phyloP scores from a whole-genome alignment of 768 basidiomycete species.

The Dentipellis sp. region DNA sequence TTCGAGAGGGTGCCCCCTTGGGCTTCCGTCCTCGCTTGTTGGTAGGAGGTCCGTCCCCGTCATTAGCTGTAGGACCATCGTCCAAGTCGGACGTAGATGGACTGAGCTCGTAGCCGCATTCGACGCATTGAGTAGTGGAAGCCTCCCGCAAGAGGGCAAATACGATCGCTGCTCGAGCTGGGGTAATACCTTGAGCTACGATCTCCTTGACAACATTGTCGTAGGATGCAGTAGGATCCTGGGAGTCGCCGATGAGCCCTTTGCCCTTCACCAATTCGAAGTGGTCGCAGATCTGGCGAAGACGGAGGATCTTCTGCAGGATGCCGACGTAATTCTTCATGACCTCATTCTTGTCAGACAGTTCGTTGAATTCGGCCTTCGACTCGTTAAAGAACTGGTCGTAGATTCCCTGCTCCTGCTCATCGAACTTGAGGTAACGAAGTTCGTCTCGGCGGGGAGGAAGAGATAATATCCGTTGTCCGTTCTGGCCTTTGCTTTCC shows the following conservation, averaged over 20 bases:
- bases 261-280: constrained; percentile 80
- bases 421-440: constrained; percentile 74
- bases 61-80: constrained; percentile 35
- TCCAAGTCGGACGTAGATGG: constrained; percentile 33
- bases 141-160: constrained; percentile 82
- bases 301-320: constrained; percentile 88
- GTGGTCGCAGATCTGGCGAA: constrained; percentile 98
- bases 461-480: constrained; percentile 76
- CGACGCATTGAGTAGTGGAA: constrained; percentile 80
- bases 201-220: constrained; percentile 77
- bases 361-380: constrained; percentile 83
- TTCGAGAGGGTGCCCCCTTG: constrained; percentile 51
- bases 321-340: constrained; percentile 99
- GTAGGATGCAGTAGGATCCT: constrained; percentile 40
- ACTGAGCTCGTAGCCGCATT: constrained; percentile 76
- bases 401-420: constrained; percentile 79
- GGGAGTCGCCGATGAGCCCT: constrained; percentile 32
- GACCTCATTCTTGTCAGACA: constrained; percentile 83
- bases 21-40: constrained; percentile 42
- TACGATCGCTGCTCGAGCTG: constrained; percentile 68
- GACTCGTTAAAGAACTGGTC: constrained; percentile 83
- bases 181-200: constrained; percentile 67
- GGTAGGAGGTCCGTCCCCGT: constrained; percentile 39
- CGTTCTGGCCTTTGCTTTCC: constrained; percentile 73
- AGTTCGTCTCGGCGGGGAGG: constrained; percentile 89